A percentile compares a stretch with the other conserved stretches of the same genome.
These are phyloP conservation scores for Calocybe indica DNA, from an alignment of 768 basidiomycete genomes.

Conservation along the genomic window DNA sequence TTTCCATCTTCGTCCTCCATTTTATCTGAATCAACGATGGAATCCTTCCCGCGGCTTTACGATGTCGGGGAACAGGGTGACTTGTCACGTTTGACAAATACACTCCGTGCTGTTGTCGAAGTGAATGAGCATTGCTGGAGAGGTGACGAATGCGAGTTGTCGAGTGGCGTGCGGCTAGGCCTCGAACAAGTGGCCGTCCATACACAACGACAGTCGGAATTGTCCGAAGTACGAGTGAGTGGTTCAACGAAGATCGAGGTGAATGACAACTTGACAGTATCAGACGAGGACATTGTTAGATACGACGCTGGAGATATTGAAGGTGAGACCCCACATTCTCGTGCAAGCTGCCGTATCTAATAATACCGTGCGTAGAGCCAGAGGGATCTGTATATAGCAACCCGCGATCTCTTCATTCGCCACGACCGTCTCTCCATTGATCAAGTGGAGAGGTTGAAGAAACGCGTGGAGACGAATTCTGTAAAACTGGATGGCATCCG, in stretches of 20 bases:
- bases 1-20: conserved; percentile 16
- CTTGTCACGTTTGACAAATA: conserved; percentile 76
- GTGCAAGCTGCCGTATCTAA: not conserved
- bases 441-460: conserved; percentile 82
- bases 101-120: conserved; percentile 70
- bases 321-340: conserved; percentile 36
- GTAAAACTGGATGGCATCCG: conserved; percentile 74
- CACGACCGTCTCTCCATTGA: conserved; percentile 88
- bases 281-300: conserved; percentile 61
- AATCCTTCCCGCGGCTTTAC: not conserved
- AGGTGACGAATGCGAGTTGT: conserved; percentile 76
- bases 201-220: conserved; percentile 65
- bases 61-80: conserved; percentile 57
- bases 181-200: conserved; percentile 63
- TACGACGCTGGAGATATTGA: conserved; percentile 70
- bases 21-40: not conserved
- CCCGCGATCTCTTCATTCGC: conserved; percentile 80
- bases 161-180: conserved; percentile 70
- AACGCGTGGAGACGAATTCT: conserved; percentile 73
- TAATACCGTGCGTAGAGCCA: conserved; percentile 42
- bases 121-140: conserved; percentile 80
- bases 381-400: conserved; percentile 82
- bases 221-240: conserved; percentile 68
- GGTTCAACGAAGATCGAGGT: not conserved
- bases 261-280: not conserved